Conservation (phyloP, 2,329 filamentous ascomycete genomes). For the Biscogniauxia sp. region DNA sequence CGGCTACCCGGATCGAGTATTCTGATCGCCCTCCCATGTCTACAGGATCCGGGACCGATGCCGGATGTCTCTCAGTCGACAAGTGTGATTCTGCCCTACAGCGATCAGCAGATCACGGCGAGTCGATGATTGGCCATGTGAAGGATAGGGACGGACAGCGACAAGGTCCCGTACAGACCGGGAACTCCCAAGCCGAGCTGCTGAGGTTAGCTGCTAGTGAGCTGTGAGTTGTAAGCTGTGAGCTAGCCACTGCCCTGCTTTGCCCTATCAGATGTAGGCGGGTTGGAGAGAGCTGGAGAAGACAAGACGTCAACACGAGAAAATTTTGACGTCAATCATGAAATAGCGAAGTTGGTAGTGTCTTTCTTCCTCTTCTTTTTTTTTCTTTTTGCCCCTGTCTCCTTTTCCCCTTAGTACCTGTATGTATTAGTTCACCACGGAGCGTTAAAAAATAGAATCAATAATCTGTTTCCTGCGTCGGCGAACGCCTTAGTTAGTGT, state of each 20-base stretch:
- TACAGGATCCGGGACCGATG: neutral
- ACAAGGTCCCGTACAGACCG: neutral
- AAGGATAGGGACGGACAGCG: neutral
- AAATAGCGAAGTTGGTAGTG: neutral
- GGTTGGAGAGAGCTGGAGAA: neutral
- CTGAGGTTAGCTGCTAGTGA: neutral
- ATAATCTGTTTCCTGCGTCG: neutral
- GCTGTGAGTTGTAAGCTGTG: too few relatives aligned
- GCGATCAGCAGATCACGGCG: neutral
- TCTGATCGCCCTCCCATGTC: neutral
- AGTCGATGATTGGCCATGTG: neutral
- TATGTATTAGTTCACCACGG: neutral
- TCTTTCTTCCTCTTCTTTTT: neutral
- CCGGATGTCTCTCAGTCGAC: neutral
- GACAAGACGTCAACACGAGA: neutral
- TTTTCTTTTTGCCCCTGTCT: neutral
- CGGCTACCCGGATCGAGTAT: neutral
- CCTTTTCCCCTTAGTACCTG: neutral
- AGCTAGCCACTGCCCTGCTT: too few relatives aligned
- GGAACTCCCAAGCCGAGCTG: neutral
- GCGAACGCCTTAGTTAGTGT: neutral
- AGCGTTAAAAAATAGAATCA: neutral
- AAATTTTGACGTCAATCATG: neutral
- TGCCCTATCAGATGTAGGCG: neutral
- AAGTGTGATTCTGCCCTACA: neutral